These are phyloP conservation scores for Bathelium albidoporum DNA, from an alignment of 495 filamentous ascomycete species.

Conservation along the genomic window DNA sequence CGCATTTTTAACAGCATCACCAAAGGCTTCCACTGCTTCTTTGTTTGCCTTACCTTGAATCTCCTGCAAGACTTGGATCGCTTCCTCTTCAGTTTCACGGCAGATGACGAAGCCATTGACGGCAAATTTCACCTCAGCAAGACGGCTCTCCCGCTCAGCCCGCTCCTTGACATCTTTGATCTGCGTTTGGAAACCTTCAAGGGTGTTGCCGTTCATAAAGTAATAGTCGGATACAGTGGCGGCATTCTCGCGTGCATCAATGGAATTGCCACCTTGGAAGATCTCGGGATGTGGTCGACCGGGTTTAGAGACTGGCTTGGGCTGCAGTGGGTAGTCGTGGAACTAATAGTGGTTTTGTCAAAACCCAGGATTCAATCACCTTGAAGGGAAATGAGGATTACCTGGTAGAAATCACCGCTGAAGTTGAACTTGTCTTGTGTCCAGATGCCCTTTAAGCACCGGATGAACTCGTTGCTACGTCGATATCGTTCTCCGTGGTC, in stretches of 20 bases:
- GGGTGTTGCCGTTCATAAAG: conserved; percentile 43
- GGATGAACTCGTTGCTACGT: conserved; percentile 38
- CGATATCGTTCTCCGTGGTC: conserved; percentile 41
- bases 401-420: conserved; percentile 21
- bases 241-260: conserved; percentile 37
- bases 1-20: conserved; percentile 36
- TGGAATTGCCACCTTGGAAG: conserved; percentile 40
- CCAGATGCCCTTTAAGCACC: conserved; percentile 40
- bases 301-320: conserved; percentile 32
- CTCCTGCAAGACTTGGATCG: conserved; percentile 34
- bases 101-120: conserved; percentile 41
- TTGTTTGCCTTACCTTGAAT: conserved; percentile 41
- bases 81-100: conserved; percentile 40
- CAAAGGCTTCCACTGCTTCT: conserved; percentile 38
- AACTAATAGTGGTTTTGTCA: conserved; percentile 27
- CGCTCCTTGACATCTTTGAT: conserved; percentile 36
- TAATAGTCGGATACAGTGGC: conserved; percentile 38
- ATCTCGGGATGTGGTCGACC: conserved; percentile 37
- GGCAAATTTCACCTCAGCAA: conserved; percentile 35
- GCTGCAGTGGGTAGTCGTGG: conserved; percentile 37
- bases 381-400: conserved; percentile 30
- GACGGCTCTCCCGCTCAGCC: conserved; percentile 30
- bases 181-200: conserved; percentile 39
- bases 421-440: conserved; percentile 22
- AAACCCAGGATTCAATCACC: conserved; percentile 32